Conservation (phyloP, 306 rosid genomes). For the Cotoneaster glaucophyllus region DNA sequence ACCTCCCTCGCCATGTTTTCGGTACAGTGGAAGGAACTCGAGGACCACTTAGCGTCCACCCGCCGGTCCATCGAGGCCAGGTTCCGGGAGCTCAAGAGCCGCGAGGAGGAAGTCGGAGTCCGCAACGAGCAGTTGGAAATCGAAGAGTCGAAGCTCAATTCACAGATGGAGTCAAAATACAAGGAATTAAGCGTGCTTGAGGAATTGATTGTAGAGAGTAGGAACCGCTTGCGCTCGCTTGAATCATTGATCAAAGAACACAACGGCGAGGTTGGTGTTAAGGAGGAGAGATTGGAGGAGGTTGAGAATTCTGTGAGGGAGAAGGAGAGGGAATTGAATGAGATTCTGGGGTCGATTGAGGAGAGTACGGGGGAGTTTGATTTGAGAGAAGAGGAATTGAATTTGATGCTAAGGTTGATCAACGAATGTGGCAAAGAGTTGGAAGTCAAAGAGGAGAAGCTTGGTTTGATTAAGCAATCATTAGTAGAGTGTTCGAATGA, state of each 20-base stretch:
- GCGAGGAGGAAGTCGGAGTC: background rate
- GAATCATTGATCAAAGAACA: background rate
- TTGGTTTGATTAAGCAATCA: background rate
- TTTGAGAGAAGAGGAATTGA: background rate
- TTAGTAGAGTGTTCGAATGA: background rate
- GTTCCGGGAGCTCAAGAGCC: background rate
- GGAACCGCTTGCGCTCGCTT: background rate
- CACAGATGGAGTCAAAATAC: background rate
- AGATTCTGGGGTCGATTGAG: background rate
- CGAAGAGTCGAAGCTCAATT: background rate
- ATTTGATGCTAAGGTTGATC: background rate
- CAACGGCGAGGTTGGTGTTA: background rate
- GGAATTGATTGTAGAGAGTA: background rate
- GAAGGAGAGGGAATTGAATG: background rate
- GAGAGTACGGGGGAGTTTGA: background rate
- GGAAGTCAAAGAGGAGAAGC: slow-evolving; percentile 4
- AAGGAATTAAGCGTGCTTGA: slow-evolving; percentile 3
- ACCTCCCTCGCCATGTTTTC: slow-evolving; percentile 10
- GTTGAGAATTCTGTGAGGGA: background rate
- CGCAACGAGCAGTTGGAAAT: background rate
- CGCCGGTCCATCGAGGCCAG: background rate
- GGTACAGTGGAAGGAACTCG: slow-evolving; percentile 44
- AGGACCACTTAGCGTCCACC: slow-evolving; percentile 29
- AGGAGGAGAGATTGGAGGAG: background rate
- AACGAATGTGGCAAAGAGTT: slow-evolving; percentile 5